A percentile compares a stretch with the other conserved stretches of the same genome.
Evolutionary conservation across 2,329 filamentous ascomycete species (phyloP).

Genomic region (Trichoderma sp.): DNA sequence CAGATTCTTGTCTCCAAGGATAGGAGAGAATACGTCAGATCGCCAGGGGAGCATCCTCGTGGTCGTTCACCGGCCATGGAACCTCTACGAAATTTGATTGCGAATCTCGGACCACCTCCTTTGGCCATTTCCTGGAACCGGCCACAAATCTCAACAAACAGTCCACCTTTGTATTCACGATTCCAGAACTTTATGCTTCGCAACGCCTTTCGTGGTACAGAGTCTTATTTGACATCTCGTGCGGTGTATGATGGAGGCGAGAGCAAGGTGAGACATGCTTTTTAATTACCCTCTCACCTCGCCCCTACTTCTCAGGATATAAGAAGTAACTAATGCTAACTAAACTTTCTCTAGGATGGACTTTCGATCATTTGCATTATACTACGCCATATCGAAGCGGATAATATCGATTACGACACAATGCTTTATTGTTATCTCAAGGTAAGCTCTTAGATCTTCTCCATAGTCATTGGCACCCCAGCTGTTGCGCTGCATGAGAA

Average conservation of each 20-base stretch:
- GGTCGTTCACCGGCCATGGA: slow-evolving; percentile 57
- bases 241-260: slow-evolving; percentile 70
- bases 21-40: slow-evolving; percentile 53
- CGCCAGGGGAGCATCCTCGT: slow-evolving; percentile 51
- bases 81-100: slow-evolving; percentile 59
- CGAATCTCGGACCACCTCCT: slow-evolving; percentile 64
- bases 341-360: slow-evolving; percentile 51
- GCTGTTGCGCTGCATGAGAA: neutral
- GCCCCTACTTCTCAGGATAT: neutral
- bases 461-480: neutral
- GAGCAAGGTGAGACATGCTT: slow-evolving; percentile 51
- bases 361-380: slow-evolving; percentile 68
- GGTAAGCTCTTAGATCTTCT: slow-evolving; percentile 35
- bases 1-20: slow-evolving; percentile 62
- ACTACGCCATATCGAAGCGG: slow-evolving; percentile 63
- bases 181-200: slow-evolving; percentile 73
- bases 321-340: neutral
- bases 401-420: slow-evolving; percentile 63
- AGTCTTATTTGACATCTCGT: slow-evolving; percentile 61
- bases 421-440: slow-evolving; percentile 67
- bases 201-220: slow-evolving; percentile 63
- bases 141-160: slow-evolving; percentile 62
- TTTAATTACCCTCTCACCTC: neutral
- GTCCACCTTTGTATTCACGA: slow-evolving; percentile 61
- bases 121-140: slow-evolving; percentile 68